A percentile compares a stretch with the other conserved stretches of the same genome.
Conservation (phyloP, 2,329 filamentous ascomycete genomes). For the Aureobasidium sp. region DNA sequence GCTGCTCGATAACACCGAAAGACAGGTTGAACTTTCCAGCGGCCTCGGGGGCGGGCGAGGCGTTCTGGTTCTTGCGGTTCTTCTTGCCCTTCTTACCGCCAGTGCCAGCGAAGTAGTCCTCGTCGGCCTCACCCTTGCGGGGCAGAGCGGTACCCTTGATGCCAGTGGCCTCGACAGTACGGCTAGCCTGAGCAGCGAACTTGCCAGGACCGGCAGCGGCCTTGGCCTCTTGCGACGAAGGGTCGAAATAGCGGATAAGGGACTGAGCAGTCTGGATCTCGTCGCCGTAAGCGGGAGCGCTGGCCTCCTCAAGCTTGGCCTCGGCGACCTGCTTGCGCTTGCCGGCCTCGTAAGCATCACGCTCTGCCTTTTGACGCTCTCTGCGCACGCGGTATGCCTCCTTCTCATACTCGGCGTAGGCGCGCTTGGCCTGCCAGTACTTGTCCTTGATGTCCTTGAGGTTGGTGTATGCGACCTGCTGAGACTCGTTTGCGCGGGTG, state of each 20-base stretch:
- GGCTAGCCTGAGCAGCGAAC: slow-evolving; percentile 69
- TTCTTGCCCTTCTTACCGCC: slow-evolving; percentile 82
- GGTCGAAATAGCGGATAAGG: slow-evolving; percentile 87
- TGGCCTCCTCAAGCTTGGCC: slow-evolving; percentile 71
- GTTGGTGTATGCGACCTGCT: slow-evolving; percentile 76
- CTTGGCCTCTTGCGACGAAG: slow-evolving; percentile 55
- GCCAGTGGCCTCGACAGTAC: slow-evolving; percentile 75
- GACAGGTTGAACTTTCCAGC: slow-evolving; percentile 70
- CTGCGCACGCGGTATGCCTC: slow-evolving; percentile 69
- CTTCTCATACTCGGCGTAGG: slow-evolving; percentile 75
- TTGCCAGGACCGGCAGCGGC: slow-evolving; percentile 58
- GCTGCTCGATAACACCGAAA: slow-evolving; percentile 85
- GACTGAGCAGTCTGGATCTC: slow-evolving; percentile 86
- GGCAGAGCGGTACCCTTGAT: slow-evolving; percentile 79
- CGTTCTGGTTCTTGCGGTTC: slow-evolving; percentile 61
- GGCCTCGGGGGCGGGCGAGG: slow-evolving; percentile 37
- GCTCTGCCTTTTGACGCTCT: slow-evolving; percentile 76
- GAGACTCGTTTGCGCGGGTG: slow-evolving; percentile 72
- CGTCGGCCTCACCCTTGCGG: slow-evolving; percentile 70
- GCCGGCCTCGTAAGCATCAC: slow-evolving; percentile 63
- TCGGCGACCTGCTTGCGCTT: slow-evolving; percentile 70
- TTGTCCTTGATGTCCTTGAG: slow-evolving; percentile 85
- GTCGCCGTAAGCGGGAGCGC: slow-evolving; percentile 80
- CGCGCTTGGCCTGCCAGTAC: slow-evolving; percentile 75
- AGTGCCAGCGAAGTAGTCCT: slow-evolving; percentile 69